Evolutionary conservation across 2,329 filamentous ascomycete species (phyloP).

Genomic region (Aaosphaeria arxii): DNA sequence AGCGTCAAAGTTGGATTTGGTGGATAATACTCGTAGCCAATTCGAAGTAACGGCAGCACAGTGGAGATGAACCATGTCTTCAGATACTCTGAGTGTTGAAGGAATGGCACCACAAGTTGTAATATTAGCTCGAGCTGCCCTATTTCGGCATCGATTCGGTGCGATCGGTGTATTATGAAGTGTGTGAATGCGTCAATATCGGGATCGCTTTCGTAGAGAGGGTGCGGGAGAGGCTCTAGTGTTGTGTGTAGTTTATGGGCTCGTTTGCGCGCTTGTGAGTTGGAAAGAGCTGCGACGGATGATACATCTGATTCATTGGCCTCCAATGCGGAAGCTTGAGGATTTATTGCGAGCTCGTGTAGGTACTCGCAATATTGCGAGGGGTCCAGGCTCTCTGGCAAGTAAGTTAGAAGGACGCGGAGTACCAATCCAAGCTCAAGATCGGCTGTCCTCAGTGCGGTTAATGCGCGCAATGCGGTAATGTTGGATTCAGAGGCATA

Average conservation of each 20-base stretch:
- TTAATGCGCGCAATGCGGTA: constrained; percentile 58
- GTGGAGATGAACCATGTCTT: constrained; percentile 67
- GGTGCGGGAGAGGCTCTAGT: constrained; percentile 47
- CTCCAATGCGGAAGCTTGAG: constrained; percentile 39
- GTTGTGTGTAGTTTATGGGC: constrained; percentile 62
- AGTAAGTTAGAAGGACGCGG: constrained; percentile 70
- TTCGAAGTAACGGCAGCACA: constrained; percentile 65
- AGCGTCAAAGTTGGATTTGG: constrained; percentile 54
- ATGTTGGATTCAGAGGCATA: constrained; percentile 66
- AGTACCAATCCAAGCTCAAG: constrained; percentile 65
- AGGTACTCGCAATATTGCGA: constrained; percentile 62
- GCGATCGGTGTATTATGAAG: constrained; percentile 67
- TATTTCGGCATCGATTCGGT: constrained; percentile 68
- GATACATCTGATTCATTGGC: constrained; percentile 50
- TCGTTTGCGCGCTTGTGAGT: constrained; percentile 63
- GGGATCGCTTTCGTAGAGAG: constrained; percentile 47
- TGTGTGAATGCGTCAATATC: constrained; percentile 56
- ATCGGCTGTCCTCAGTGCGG: constrained; percentile 54
- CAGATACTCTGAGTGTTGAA: constrained; percentile 59
- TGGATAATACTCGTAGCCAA: constrained; percentile 69
- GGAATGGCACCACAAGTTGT: constrained; percentile 66
- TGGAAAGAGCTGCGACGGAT: constrained; percentile 56
- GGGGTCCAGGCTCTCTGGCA: constrained; percentile 69
- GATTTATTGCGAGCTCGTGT: constrained; percentile 52
- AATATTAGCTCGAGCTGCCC: constrained; percentile 69